Base-by-base conservation (phyloP, 768 basidiomycete species). In the Rossbeevera mucosa region DNA sequence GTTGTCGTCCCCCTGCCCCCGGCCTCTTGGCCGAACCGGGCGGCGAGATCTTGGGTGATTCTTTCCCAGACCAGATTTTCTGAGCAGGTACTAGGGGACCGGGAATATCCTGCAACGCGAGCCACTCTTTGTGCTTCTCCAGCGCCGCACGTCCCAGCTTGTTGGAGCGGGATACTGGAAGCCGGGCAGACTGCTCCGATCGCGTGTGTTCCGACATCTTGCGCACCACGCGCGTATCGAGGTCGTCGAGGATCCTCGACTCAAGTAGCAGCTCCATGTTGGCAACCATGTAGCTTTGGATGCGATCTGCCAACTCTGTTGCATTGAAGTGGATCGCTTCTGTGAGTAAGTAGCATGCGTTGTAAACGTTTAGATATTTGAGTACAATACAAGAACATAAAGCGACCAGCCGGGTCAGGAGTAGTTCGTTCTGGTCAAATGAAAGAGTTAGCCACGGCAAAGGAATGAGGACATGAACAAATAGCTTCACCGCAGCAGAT, bases 251-350 rank as follows among this genome's bases (percentile, higher is more conserved):
- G 60, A 94, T 79, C 16, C 80, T 79, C 29, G 75, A 76, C 63
- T 97, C 93, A 18, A 99, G 78, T 46, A 96, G 77, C 1, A 84
- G 82, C 67, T 99, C 96, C 74, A 95, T 75, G 63, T 92, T 94
- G 52, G 81, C 80, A 2, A 81, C 72, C 61, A 96, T 85, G 68
- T 92, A 97, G 22, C 75, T 80, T 67, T 92, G 82, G 30, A 97
- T 71, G 52, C 84, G 79, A 28, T 80, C 76, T 20, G 83, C 77
- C 40, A 99, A 80, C 2, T 80, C 78, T 13, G 67, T 61, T 7
- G 87, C 89, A 57, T 90, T 80, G 70, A 83, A 88, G 64, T 88
- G 80, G 1, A 83, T 79, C 1, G 94, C 94, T 40, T 95, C 92
- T 26, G 82, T 72, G 25, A 96, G 83, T 36, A 97, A 73, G 56